Conservation (phyloP, 257 asterid genomes). For the Osmanthus fragrans region DNA sequence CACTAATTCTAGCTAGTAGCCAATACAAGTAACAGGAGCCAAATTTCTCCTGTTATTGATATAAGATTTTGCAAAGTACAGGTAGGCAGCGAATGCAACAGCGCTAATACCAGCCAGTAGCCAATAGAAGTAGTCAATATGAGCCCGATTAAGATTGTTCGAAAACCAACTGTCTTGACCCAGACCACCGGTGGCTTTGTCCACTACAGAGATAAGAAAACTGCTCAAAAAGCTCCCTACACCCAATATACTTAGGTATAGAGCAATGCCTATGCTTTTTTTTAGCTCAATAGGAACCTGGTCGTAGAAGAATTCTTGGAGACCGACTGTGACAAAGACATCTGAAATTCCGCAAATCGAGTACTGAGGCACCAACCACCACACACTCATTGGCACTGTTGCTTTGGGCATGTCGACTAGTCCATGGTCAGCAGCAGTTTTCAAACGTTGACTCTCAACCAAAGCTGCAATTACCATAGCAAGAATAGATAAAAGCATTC, state of each 20-base stretch:
- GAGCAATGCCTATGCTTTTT: constrained; percentile 56
- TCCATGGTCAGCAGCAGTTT: constrained; percentile 37
- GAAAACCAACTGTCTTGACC: constrained; percentile 59
- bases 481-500: constrained; percentile 26
- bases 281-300: constrained; percentile 58
- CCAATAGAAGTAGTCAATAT: constrained; percentile 74
- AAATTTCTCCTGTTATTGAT: constrained; percentile 32
- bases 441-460: constrained; percentile 38
- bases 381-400: constrained; percentile 48
- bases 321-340: constrained; percentile 52
- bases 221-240: constrained; percentile 63
- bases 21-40: too few species aligned
- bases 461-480: constrained; percentile 44
- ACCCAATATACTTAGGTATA: constrained; percentile 56
- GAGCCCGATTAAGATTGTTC: constrained; percentile 63
- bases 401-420: constrained; percentile 37
- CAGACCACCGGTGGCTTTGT: constrained; percentile 35
- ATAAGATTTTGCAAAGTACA: constrained; percentile 42
- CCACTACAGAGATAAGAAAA: constrained; percentile 47
- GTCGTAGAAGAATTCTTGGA: constrained; percentile 71
- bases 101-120: constrained; percentile 50
- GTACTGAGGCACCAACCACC: constrained; percentile 68
- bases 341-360: constrained; percentile 50
- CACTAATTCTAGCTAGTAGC: background rate
- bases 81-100: constrained; percentile 29